Evolutionary conservation across 1,139 yeast species (phyloP), one percentile per base, ranked within the genome.

Genomic region (Kodamaea anthophila): DNA sequence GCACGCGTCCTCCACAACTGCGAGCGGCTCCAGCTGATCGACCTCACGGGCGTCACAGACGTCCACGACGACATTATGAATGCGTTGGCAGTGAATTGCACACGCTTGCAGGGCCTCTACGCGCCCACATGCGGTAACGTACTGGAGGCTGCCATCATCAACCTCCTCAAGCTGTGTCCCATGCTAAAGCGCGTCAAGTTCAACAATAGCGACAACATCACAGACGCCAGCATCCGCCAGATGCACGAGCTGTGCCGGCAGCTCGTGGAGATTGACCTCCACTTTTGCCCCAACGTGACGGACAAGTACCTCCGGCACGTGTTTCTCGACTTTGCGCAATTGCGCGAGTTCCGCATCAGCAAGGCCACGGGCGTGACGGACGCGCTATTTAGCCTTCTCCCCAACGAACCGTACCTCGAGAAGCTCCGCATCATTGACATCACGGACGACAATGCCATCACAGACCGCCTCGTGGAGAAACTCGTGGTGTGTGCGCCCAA

Each of bases 201-300:
- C 32, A 80, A 86, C 39, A 82, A 82, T 35, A 82, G 88, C 48
- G 63, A 59, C 23, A 66, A 70, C 35, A 70, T 91, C 37, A 74
- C 80, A 24, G 94, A 85, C 53, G 71, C 57, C n/a, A 68, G 84
- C 12, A 65, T 88, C n/a, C 46, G 60, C 27, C 66, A 67, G 15
- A 64, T 91, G 57, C 79, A 84, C 33, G 61, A 62, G 11, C 72
- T 71, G 48, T 88, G 97, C 53, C 81, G 80, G 26, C 67, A 80
- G 30, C 62, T 91, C 33, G 94, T 88, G 18, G 98, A 91, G 57
- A 80, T 91, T 31, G 97, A 91, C 57, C 66, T 91, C 32, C 91
- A 87, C 41, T 79, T 80, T 26, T 84, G 95, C 53, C 74, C 80
- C n/a, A 67, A 73, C 38, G 76, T 87, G 18, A 74, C 85, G 10